phyloP scores from a whole-genome alignment of 1,139 yeast species.

The Eremothecium coryli region DNA sequence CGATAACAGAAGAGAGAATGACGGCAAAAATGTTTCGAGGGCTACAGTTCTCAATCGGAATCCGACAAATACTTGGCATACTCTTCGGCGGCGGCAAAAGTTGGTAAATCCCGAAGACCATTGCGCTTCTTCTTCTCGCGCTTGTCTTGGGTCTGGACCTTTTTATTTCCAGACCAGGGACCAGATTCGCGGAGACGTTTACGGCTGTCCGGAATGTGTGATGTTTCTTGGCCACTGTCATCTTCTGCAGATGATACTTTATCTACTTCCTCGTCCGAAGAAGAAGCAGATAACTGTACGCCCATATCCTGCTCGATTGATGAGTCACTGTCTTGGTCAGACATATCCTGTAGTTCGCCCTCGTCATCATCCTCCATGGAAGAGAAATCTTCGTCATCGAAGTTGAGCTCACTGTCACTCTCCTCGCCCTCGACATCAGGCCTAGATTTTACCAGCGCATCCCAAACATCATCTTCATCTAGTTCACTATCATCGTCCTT shows the following conservation, averaged over 20 bases:
- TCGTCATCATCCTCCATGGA: conserved; percentile 25
- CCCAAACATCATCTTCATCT: conserved; percentile 80
- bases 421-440: conserved; percentile 68
- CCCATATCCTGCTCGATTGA: conserved; percentile 13
- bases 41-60: conserved; percentile 45
- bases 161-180: conserved; percentile 31
- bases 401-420: conserved; percentile 31
- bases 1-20: too few species aligned
- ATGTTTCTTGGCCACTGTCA: not conserved
- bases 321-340: conserved; percentile 18
- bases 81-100: conserved; percentile 85
- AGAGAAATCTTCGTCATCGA: conserved; percentile 27
- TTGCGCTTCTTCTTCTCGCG: conserved; percentile 32
- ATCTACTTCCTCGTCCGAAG: conserved; percentile 10
- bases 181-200: conserved; percentile 3
- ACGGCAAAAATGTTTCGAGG: too few species aligned
- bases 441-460: conserved; percentile 73
- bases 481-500: conserved; percentile 45
- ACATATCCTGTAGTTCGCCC: conserved; percentile 17
- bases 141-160: conserved; percentile 45
- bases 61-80: conserved; percentile 70
- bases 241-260: not conserved
- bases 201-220: not conserved
- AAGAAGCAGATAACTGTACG: conserved; percentile 17
- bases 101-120: conserved; percentile 46